Conservation (phyloP, 768 basidiomycete genomes). For the Mycena alexandri region DNA sequence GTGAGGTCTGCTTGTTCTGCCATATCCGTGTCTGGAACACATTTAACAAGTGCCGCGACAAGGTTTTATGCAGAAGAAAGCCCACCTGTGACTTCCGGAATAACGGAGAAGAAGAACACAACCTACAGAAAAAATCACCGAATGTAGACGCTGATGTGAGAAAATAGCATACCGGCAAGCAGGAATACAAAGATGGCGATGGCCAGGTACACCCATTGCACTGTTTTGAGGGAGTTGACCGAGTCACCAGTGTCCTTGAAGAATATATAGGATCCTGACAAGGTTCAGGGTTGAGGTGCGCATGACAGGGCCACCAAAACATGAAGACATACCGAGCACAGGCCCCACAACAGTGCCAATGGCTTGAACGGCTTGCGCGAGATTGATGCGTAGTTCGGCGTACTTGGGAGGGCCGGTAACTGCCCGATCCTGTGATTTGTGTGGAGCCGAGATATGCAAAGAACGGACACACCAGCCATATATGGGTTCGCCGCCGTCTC, state of each 20-base stretch:
- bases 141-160: too few species aligned
- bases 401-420: conserved; percentile 52
- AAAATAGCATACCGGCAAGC: conserved; percentile 35
- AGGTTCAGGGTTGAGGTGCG: too few species aligned
- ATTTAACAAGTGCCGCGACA: background rate
- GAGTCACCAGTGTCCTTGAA: conserved; percentile 50
- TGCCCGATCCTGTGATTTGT: background rate
- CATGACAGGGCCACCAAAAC: too few species aligned
- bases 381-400: conserved; percentile 50
- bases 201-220: conserved; percentile 53
- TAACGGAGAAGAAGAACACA: conserved; percentile 50
- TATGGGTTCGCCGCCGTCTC: conserved; percentile 53
- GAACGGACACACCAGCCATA: conserved; percentile 45
- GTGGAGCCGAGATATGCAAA: too few species aligned
- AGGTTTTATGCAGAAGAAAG: background rate
- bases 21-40: conserved; percentile 48
- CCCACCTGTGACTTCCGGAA: conserved; percentile 51
- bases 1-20: conserved; percentile 50
- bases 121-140: conserved; percentile 9
- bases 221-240: conserved; percentile 46
- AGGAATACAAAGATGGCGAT: conserved; percentile 50
- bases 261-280: conserved; percentile 46
- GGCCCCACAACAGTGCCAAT: conserved; percentile 51
- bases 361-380: conserved; percentile 51
- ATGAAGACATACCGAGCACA: conserved; percentile 40